A percentile compares a stretch with the other conserved stretches of the same genome.
Conservation (phyloP, 148 eudicot genomes). For the Selenicereus undatus region DNA sequence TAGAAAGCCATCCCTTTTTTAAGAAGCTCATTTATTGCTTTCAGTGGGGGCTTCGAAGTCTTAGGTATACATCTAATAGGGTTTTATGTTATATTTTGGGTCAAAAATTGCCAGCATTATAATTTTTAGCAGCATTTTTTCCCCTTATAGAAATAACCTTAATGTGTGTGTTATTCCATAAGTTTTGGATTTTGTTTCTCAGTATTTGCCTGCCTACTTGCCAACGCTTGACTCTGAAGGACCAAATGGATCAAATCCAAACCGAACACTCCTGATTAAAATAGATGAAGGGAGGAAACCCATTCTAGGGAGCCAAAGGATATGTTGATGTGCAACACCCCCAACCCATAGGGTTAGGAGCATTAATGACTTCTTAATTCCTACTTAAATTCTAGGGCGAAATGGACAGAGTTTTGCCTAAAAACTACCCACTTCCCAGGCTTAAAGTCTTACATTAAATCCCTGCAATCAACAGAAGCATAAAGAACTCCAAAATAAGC, state of each 20-base stretch:
- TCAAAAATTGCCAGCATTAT: neutral
- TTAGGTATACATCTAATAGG: constrained; percentile 47
- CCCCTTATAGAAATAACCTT: neutral
- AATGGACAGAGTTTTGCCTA: no score
- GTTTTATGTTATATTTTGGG: no score
- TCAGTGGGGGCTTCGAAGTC: constrained; percentile 85
- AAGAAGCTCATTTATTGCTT: constrained; percentile 64
- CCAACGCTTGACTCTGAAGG: constrained; percentile 89
- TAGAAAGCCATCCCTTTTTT: constrained; percentile 40
- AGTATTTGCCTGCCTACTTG: constrained; percentile 91
- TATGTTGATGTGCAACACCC: no score
- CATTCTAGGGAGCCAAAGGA: constrained; percentile 49
- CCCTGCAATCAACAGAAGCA: no score
- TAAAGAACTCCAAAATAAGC: no score
- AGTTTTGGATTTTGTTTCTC: constrained; percentile 92
- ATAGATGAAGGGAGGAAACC: constrained; percentile 98
- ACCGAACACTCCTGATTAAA: constrained; percentile 60
- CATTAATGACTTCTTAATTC: no score
- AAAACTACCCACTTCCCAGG: no score
- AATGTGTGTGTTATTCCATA: constrained; percentile 23
- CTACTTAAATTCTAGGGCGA: no score
- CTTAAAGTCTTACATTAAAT: no score
- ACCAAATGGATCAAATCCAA: constrained; percentile 75
- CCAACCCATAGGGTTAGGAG: no score
- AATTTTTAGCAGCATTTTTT: neutral